Evolutionary conservation across 148 eudicot genomes (phyloP).

Genomic region (Rhododendron griersonianum): DNA sequence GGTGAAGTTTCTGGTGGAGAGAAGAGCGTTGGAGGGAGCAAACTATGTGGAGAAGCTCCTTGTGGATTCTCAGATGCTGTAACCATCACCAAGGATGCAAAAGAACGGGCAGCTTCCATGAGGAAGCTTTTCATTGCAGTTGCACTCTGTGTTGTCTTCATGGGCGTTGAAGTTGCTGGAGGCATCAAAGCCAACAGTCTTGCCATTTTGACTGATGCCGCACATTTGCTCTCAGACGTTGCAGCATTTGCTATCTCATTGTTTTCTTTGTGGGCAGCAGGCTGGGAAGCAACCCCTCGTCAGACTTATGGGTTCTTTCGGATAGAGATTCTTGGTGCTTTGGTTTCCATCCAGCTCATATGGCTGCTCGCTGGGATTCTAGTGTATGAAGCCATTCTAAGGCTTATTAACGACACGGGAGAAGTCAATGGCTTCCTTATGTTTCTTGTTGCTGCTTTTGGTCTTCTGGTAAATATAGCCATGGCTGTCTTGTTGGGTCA

Average conservation of each 20-base stretch:
- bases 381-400: slow-evolving; percentile 73
- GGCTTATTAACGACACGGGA: slow-evolving; percentile 59
- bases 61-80: slow-evolving; percentile 72
- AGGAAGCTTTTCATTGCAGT: slow-evolving; percentile 73
- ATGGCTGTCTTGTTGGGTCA: slow-evolving; percentile 85
- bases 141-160: slow-evolving; percentile 66
- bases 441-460: slow-evolving; percentile 82
- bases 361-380: slow-evolving; percentile 92
- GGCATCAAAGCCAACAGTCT: slow-evolving; percentile 94
- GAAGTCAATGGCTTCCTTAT: slow-evolving; percentile 79
- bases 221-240: slow-evolving; percentile 85
- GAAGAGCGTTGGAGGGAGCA: slow-evolving; percentile 29
- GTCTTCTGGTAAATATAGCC: slow-evolving; percentile 63
- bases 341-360: slow-evolving; percentile 86
- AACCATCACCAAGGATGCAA: slow-evolving; percentile 50
- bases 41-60: slow-evolving; percentile 58
- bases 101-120: slow-evolving; percentile 79
- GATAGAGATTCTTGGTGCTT: slow-evolving; percentile 81
- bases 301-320: slow-evolving; percentile 90
- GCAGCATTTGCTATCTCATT: slow-evolving; percentile 94
- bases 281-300: slow-evolving; percentile 94
- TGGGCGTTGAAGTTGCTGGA: slow-evolving; percentile 77
- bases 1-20: slow-evolving; percentile 26
- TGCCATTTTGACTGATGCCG: slow-evolving; percentile 84
- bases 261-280: slow-evolving; percentile 88